Base-by-base conservation (phyloP, 371 early-diverging fungal species). In the Capillidium rhysosporum region DNA sequence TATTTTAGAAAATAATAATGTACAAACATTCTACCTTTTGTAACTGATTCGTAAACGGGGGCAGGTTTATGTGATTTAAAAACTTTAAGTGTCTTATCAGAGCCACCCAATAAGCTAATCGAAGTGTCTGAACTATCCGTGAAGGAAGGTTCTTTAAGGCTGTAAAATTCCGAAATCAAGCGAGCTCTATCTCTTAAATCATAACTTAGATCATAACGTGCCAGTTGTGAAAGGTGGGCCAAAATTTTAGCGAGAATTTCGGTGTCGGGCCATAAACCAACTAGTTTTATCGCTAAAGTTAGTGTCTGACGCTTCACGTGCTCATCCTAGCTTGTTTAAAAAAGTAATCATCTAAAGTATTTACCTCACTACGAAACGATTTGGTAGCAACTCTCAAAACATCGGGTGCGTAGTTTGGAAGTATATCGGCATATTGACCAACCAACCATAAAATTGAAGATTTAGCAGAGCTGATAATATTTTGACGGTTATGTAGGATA, bases 141-240 rank as follows among this genome's bases (percentile, higher is more conserved):
- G 12, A 12, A 4, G 34, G 34, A 34, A 34, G 12, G 4, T 4
- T 12, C 12, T 12, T 34, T 34, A 12, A 40, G 49, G 49, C 1
- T 49, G 29, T 14, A 56, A 51, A 92, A 63, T 0, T 72, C 80
- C 40, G 80, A 75, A 39, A 92, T 65, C 57, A 86, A 77, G 38
- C 97, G 65, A 9, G 87, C 89, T 18, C 91, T 77, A 59, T 96
- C 97, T 30, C 97, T 75, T 0, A 94, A 81, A 61, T 89, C 89
- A 57, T 83, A 92, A 58, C 79, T 73, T 16, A 72, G 61, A 61
- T 96, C 97, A 58, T 84, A 93, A 29, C 88, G 71, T 0, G 92
- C 92, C 54, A 96, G 66, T 34, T 84, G 75, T 34, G 89, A 72
- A 20, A 87, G 62, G 61, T 91, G 84, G 49, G 79, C 71, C 49